Evolutionary conservation across 2,329 filamentous ascomycete genomes (phyloP).

Genomic region (Phialemonium atrogriseum): DNA sequence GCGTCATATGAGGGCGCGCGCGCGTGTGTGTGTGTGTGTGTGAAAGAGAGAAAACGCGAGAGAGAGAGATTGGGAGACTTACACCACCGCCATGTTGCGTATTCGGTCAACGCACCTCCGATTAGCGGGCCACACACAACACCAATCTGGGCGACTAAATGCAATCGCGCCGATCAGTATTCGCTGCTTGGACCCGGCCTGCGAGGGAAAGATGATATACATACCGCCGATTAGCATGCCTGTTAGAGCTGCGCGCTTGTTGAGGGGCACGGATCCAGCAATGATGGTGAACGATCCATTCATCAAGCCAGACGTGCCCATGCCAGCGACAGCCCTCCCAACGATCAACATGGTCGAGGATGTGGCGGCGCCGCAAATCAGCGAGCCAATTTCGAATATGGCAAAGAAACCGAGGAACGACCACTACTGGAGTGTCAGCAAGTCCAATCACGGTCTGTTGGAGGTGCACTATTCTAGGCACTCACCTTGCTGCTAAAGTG

Average conservation of each 20-base stretch:
- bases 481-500: constrained; percentile 24
- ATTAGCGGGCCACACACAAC: constrained; percentile 38
- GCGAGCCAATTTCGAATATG: constrained; percentile 47
- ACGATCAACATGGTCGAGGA: constrained; percentile 44
- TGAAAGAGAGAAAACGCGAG: background rate
- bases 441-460: background rate
- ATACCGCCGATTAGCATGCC: constrained; percentile 15
- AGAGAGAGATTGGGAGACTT: constrained; percentile 7
- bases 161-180: constrained; percentile 15
- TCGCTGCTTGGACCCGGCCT: too few relatives aligned
- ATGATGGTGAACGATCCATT: constrained; percentile 46
- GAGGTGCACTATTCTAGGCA: constrained; percentile 16
- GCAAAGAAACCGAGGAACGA: constrained; percentile 32
- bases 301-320: constrained; percentile 41
- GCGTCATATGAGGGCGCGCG: too few relatives aligned
- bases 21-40: too few relatives aligned
- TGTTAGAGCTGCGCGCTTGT: constrained; percentile 23
- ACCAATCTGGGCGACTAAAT: constrained; percentile 29
- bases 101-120: constrained; percentile 31
- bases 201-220: constrained; percentile 1
- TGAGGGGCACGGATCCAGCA: constrained; percentile 26
- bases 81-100: constrained; percentile 37
- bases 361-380: constrained; percentile 42
- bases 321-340: constrained; percentile 44
- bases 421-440: constrained; percentile 17